Percentiles rank a stretch among this genome's conserved stretches.
Conservation (phyloP, 2,329 filamentous ascomycete genomes). For the Colletotrichum cuscutae region DNA sequence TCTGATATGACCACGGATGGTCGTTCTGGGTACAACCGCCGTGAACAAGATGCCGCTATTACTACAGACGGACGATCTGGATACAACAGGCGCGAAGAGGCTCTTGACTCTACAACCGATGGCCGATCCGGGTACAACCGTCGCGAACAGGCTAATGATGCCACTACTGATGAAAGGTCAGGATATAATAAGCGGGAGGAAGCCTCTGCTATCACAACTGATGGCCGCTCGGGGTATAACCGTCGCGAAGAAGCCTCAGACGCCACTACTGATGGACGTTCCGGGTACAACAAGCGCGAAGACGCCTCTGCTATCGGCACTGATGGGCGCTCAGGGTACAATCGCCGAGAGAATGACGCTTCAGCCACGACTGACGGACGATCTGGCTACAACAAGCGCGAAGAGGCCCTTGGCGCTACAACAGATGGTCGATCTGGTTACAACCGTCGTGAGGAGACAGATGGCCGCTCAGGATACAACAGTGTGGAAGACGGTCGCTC, state of each 20-base stretch:
- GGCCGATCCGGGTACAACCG: neutral
- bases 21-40: neutral
- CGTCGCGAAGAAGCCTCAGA: neutral
- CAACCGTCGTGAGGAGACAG: neutral
- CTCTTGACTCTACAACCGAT: neutral
- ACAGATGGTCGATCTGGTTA: conserved; percentile 5
- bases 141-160: neutral
- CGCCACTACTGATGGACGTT: neutral
- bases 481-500: neutral
- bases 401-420: neutral
- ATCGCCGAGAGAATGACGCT: no score
- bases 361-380: neutral
- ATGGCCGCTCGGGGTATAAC: neutral
- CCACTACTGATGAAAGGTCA: neutral
- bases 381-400: neutral
- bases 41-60: neutral
- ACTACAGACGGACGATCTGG: neutral
- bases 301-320: no score
- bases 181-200: neutral
- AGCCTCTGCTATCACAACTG: neutral
- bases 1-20: neutral
- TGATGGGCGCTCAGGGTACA: neutral
- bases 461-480: neutral
- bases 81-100: neutral
- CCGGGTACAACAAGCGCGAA: neutral